Evolutionary conservation across 2,329 filamentous ascomycete species (phyloP).

Genomic region (Fusarium newnesense): DNA sequence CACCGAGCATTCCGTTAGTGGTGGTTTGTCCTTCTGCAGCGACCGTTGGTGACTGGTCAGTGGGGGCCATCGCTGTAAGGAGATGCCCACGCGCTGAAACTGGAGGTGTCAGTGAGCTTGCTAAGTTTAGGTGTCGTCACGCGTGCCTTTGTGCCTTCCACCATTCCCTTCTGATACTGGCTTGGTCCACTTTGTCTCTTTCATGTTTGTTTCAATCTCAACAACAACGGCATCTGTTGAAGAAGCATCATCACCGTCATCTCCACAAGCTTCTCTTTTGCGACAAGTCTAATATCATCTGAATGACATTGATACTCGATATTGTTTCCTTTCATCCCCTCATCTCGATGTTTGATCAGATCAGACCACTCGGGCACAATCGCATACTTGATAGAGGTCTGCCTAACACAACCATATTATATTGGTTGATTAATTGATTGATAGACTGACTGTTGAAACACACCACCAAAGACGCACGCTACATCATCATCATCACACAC

Average conservation of each 20-base stretch:
- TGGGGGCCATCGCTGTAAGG: slow-evolving; percentile 22
- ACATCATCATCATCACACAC: slow-evolving; percentile 36
- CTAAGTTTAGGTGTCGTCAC: slow-evolving; percentile 17
- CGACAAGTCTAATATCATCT: background rate
- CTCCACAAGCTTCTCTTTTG: slow-evolving; percentile 27
- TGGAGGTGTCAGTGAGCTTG: background rate
- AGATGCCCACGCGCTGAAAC: slow-evolving; percentile 6
- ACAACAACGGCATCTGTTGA: slow-evolving; percentile 7
- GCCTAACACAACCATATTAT: slow-evolving; percentile 3
- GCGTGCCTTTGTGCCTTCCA: slow-evolving; percentile 8
- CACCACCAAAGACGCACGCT: slow-evolving; percentile 31
- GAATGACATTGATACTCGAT: background rate
- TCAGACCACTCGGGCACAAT: slow-evolving; percentile 29
- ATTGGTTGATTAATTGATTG: background rate
- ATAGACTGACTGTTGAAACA: slow-evolving; percentile 28
- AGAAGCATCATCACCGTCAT: slow-evolving; percentile 12
- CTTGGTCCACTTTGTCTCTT: slow-evolving; percentile 25
- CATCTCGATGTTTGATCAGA: slow-evolving; percentile 1
- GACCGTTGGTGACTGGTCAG: slow-evolving; percentile 30
- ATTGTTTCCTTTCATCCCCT: slow-evolving; percentile 4
- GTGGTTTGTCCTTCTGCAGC: slow-evolving; percentile 5
- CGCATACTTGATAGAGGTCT: background rate
- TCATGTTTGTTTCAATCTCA: slow-evolving; percentile 38
- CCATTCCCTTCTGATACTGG: slow-evolving; percentile 30
- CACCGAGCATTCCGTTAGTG: slow-evolving; percentile 20